Base-by-base conservation (phyloP, 306 rosid genomes). In the Fragaria vesca region DNA sequence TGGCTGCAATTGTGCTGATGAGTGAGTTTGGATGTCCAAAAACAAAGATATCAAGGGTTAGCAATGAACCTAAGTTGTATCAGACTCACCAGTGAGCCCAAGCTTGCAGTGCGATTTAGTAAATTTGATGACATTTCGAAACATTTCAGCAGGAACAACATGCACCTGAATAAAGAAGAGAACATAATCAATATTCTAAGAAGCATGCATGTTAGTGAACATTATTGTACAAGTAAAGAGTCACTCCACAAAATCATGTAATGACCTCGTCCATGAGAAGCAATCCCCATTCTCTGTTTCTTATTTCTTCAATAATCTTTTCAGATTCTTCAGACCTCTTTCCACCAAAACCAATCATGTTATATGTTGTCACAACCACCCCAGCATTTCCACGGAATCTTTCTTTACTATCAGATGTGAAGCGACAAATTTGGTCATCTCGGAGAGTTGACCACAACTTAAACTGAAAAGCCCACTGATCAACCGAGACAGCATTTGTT, bases 21-120 rank as follows among this genome's bases (percentile, higher is more conserved):
- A 73, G 20, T 38, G 55, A 54, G 12, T 73, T 73, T 54, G 36
- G 36, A 87, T 40, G 75, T 69, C 60, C 76, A 38, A 54, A 47
- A 73, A 72, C 66, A 75, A 81, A 74, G 80, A 67, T 60, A 34
- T 77, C 79, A 52, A 73, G 28, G 24, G 1, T 62, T 60, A 43
- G 36, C 32, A 30, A 45, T 47, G 60, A 65, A 46, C 45, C 34
- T 60, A 86, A 73, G n/a, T 51, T 50, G 55, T 54, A 48, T 71
- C 55, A 3, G 4, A 70, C 79, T 76, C 84, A 92, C 97, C 97
- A 45, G 98, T 92, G 66, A 94, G 97, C 81, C 98, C 98, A 81
- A 94, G 98, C 85, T 94, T 94, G 90, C 98, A 94, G 84, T 94
- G 97, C 76, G 98, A 94, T 84, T 94, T 92, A 69, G 97, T 92